Conservation (phyloP, 345 rosid species). For the Eutrema japonicum region DNA sequence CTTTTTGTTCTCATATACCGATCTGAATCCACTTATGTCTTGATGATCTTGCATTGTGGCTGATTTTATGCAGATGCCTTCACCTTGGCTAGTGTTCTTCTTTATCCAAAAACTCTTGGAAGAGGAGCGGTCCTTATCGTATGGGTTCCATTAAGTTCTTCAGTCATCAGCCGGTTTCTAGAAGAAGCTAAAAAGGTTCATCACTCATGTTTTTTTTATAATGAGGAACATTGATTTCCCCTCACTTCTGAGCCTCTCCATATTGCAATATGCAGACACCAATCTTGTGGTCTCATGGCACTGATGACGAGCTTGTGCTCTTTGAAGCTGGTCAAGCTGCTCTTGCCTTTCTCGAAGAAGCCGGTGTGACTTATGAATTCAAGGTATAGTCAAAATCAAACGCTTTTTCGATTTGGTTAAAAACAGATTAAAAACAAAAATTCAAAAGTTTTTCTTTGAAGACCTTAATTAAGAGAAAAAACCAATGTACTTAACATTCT, state of each 20-base stretch:
- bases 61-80: slow-evolving; percentile 62
- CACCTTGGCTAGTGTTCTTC: slow-evolving; percentile 73
- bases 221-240: too few species aligned
- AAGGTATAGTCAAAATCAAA: slow-evolving; percentile 53
- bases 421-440: too few species aligned
- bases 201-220: too few species aligned
- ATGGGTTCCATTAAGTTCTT: slow-evolving; percentile 80
- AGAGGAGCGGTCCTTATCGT: slow-evolving; percentile 78
- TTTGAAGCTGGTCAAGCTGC: slow-evolving; percentile 85
- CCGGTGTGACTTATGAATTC: slow-evolving; percentile 72
- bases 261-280: slow-evolving; percentile 39
- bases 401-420: not conserved
- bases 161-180: slow-evolving; percentile 51
- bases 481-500: too few species aligned
- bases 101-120: slow-evolving; percentile 79
- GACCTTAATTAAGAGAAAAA: too few species aligned
- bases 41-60: not conserved
- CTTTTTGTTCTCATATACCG: not conserved
- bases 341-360: slow-evolving; percentile 65
- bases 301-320: slow-evolving; percentile 61
- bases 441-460: too few species aligned
- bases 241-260: too few species aligned
- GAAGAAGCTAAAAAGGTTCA: slow-evolving; percentile 66
- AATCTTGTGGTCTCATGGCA: slow-evolving; percentile 49
- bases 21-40: too few species aligned